phyloP scores from a whole-genome alignment of 2,329 filamentous ascomycete genomes.

The Botryosphaeria agaves region DNA sequence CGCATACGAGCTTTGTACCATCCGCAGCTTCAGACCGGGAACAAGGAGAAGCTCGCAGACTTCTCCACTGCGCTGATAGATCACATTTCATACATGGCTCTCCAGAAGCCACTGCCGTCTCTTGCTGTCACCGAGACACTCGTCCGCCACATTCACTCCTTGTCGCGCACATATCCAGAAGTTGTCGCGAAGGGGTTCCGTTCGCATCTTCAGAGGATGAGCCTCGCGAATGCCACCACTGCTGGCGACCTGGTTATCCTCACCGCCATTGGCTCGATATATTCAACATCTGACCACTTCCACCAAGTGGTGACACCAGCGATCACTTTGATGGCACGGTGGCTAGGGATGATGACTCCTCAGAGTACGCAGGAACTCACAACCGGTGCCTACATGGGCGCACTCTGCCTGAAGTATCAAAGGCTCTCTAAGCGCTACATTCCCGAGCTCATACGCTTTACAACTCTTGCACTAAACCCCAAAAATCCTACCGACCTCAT shows the following conservation, averaged over 20 bases:
- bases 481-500: slow-evolving; percentile 31
- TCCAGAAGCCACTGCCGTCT: slow-evolving; percentile 26
- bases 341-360: slow-evolving; percentile 61
- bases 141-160: slow-evolving; percentile 79
- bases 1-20: slow-evolving; percentile 86
- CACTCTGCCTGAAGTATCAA: slow-evolving; percentile 70
- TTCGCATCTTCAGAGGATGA: slow-evolving; percentile 43
- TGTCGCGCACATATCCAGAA: slow-evolving; percentile 70
- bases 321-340: slow-evolving; percentile 67
- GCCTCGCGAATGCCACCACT: slow-evolving; percentile 33
- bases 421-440: slow-evolving; percentile 69
- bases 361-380: slow-evolving; percentile 47
- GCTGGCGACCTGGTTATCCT: slow-evolving; percentile 69
- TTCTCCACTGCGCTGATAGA: slow-evolving; percentile 52
- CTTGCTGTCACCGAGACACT: slow-evolving; percentile 61
- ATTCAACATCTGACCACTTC: slow-evolving; percentile 93
- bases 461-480: slow-evolving; percentile 47
- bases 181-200: slow-evolving; percentile 66
- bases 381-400: slow-evolving; percentile 62
- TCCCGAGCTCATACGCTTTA: slow-evolving; percentile 74
- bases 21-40: slow-evolving; percentile 65
- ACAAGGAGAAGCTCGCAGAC: slow-evolving; percentile 64
- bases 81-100: slow-evolving; percentile 41
- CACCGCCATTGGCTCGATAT: slow-evolving; percentile 67
- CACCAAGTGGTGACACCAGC: slow-evolving; percentile 88